phyloP scores from a whole-genome alignment of 192 early-diverging fungal species.

The Powellomyces hirtus region DNA sequence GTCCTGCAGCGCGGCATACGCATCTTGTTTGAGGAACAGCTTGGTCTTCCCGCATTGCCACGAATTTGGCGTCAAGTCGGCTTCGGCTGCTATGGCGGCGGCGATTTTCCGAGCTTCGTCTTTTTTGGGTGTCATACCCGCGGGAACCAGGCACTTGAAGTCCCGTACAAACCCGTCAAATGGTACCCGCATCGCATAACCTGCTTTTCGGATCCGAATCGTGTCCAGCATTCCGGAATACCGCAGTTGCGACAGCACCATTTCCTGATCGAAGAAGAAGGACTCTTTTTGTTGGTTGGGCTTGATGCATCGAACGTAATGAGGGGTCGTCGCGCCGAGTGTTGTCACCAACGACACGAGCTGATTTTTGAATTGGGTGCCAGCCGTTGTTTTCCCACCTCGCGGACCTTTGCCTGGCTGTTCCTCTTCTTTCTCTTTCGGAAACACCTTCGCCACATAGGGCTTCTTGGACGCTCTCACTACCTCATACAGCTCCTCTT shows the following conservation, averaged over 20 bases:
- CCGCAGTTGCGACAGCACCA: slow-evolving; percentile 52
- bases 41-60: slow-evolving; percentile 56
- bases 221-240: slow-evolving; percentile 62
- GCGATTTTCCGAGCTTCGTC: slow-evolving; percentile 27
- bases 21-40: slow-evolving; percentile 45
- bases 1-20: slow-evolving; percentile 32
- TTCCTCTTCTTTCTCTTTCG: slow-evolving; percentile 33
- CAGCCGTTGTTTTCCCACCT: slow-evolving; percentile 42
- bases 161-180: slow-evolving; percentile 45
- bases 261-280: slow-evolving; percentile 48
- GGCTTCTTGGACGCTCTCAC: slow-evolving; percentile 43
- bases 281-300: slow-evolving; percentile 52
- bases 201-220: slow-evolving; percentile 57
- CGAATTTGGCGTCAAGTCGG: slow-evolving; percentile 17
- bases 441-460: slow-evolving; percentile 47
- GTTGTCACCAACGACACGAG: slow-evolving; percentile 47
- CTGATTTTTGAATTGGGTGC: slow-evolving; percentile 40
- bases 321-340: slow-evolving; percentile 48
- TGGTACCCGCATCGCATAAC: slow-evolving; percentile 45
- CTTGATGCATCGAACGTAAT: slow-evolving; percentile 62
- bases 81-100: slow-evolving; percentile 22
- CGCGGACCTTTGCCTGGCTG: slow-evolving; percentile 19
- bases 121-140: slow-evolving; percentile 16
- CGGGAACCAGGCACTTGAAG: slow-evolving; percentile 37
- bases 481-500: slow-evolving; percentile 54